Evolutionary conservation across 2,329 filamentous ascomycete genomes (phyloP).

Genomic region (Hypoxylon sp.): DNA sequence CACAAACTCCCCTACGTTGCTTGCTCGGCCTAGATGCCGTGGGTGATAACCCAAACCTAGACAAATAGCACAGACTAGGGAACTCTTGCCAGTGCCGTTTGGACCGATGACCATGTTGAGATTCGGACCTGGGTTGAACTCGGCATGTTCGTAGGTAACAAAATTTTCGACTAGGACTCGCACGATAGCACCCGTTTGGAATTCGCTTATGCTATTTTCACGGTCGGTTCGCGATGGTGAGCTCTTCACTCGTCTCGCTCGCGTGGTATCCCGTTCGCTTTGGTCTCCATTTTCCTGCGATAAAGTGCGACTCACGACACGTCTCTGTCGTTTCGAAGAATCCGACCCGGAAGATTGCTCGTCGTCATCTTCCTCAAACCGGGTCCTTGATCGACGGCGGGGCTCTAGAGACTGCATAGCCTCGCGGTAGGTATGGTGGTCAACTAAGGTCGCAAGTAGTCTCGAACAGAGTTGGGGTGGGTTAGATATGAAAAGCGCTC

Average conservation of each 20-base stretch:
- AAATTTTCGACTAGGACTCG: constrained; percentile 90
- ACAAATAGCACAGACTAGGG: constrained; percentile 96
- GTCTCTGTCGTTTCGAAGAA: constrained; percentile 48
- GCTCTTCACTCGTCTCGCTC: constrained; percentile 35
- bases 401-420: constrained; percentile 51
- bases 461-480: not conserved
- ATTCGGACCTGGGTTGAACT: constrained; percentile 91
- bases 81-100: constrained; percentile 99
- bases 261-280: constrained; percentile 9
- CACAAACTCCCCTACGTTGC: constrained; percentile 88
- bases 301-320: constrained; percentile 19
- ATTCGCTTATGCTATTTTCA: constrained; percentile 51
- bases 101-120: constrained; percentile 99
- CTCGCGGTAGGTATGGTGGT: not conserved
- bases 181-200: constrained; percentile 87
- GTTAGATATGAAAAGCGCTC: not conserved
- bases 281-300: constrained; percentile 38
- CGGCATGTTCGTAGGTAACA: constrained; percentile 92
- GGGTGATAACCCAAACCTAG: constrained; percentile 89
- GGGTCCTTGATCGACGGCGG: constrained; percentile 62
- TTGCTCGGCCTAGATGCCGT: constrained; percentile 86
- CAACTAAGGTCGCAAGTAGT: not conserved
- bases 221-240: constrained; percentile 28
- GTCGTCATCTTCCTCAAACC: constrained; percentile 58
- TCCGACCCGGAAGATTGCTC: constrained; percentile 50